Conservation (phyloP, 140 eudicot species). For the Flaveria floridana region DNA sequence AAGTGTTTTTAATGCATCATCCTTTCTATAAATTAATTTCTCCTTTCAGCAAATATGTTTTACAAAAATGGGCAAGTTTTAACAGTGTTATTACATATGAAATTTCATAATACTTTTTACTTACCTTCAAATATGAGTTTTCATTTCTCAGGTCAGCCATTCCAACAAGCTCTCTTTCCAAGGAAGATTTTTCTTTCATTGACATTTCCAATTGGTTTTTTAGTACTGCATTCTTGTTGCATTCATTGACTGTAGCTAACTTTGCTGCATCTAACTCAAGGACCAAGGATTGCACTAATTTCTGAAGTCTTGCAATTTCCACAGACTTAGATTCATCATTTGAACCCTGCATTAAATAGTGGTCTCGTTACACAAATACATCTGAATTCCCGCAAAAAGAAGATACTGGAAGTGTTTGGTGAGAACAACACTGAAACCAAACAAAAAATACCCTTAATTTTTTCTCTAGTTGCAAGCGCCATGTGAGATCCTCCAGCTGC, state of each 20-base stretch:
- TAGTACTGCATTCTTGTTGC: conserved; percentile 75
- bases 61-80: background rate
- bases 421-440: conserved; percentile 23
- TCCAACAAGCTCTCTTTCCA: conserved; percentile 56
- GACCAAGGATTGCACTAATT: conserved; percentile 58
- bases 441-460: conserved; percentile 70
- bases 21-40: conserved; percentile 2
- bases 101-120: background rate
- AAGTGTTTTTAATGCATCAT: conserved; percentile 1
- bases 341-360: conserved; percentile 58
- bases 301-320: conserved; percentile 80
- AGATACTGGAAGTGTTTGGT: background rate
- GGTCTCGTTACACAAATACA: conserved; percentile 7
- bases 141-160: conserved; percentile 66
- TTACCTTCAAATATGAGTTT: conserved; percentile 74
- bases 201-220: conserved; percentile 62
- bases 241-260: conserved; percentile 65
- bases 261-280: conserved; percentile 84
- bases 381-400: background rate
- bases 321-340: conserved; percentile 77
- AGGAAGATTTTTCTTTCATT: conserved; percentile 69
- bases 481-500: conserved; percentile 97
- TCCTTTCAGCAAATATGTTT: background rate
- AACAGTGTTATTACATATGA: background rate
- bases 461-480: conserved; percentile 95